Base-by-base conservation (phyloP, 2,329 filamentous ascomycete genomes). In the Ramularia endophylla region DNA sequence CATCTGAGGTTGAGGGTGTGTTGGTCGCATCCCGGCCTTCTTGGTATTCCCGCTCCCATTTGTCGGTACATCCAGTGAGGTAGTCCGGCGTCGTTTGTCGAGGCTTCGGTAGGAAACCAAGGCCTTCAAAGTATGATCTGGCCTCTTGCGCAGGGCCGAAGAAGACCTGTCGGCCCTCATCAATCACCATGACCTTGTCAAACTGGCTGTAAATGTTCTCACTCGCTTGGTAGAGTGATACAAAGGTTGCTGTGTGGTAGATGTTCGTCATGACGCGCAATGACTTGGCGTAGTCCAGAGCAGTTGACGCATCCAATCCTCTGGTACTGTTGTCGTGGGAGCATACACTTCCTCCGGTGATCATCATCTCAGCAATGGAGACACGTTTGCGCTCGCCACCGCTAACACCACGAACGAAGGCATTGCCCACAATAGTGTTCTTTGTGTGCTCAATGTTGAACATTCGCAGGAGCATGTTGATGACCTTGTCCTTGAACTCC, bases 371-470 rank as follows among this genome's bases (percentile, higher is more conserved):
- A 0, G 70, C 70, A 17, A 73, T 72, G 3, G 60, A 65, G 2
- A 72, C 68, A 27, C 70, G 63, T 55, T 72, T 72, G 47, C 67
- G 65, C 53, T 73, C 70, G 6, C 70, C 70, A 32, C 69, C 70
- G 32, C 63, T 67, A 0, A 94, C 74, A 61, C 87, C 88, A 37
- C 85, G 81, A 15, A 92, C 75, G 48, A 90, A 87, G 1, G 79
- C 77, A 48, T 92, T 84, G 6, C 89, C 89, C 18, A 95, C 87
- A 20, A 90, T 79, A 0, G 89, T 95, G 59, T 88, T 77, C 38
- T 79, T 76, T 0, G 87, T 94, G 63, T 95, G 87, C 62, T 89
- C 84, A 40, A 95, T 94, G 59, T 90, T 92, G 72, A 95, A 94
- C 85, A 94, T 92, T 58, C 86, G 87, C 38, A 95, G 71, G 44